Base-by-base conservation (phyloP, 768 basidiomycete genomes). In the Scleroderma bovista region DNA sequence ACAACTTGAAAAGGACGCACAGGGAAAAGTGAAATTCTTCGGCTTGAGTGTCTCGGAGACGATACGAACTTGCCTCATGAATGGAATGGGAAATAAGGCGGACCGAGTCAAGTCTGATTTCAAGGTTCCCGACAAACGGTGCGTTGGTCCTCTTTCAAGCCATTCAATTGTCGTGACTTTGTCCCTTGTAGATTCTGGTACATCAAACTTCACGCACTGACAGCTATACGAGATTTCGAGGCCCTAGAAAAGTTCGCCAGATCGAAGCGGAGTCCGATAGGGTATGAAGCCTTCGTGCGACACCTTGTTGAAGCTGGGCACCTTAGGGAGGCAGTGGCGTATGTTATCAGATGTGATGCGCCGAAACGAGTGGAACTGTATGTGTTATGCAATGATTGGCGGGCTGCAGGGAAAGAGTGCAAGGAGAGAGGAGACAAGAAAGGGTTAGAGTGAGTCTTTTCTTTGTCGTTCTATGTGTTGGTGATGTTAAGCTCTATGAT, bases 91-190 rank as follows among this genome's bases (percentile, higher is more conserved):
- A 17, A 98, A 94, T 70, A 78, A 83, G 51, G 96, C 93, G 1
- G 96, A 99, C 60, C 91, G 86, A 61, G 67, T 95, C 52, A 85
- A 87, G 63, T 73, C 75, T 2, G 95, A 97, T 56, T 98, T 92
- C 74, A 94, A 88, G 63, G 89, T 99, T 1, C 81, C 93, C 1
- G 96, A 98, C 63, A 98, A 94, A 72, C 76, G 95, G 93, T 93
- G 46, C 24, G 78, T 60, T 15, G 8, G 3, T 15, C 7, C 33
- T 22, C 1, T 3, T 50, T 39, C 26, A 47, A 20, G 20, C 3
- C n/a, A 44, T 32, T 47, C 34, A 33, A 13, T 16, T 24, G 16
- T 26, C 37, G 16, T 31, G 19, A 5, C 26, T 29, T 9, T 29
- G 4, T 4, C 9, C 9, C 47, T 6, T 41, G 42, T 26, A 96